These are phyloP conservation scores for Lasiodiplodia theobromae DNA, from an alignment of 2,329 filamentous ascomycete species.

Conservation along the genomic window DNA sequence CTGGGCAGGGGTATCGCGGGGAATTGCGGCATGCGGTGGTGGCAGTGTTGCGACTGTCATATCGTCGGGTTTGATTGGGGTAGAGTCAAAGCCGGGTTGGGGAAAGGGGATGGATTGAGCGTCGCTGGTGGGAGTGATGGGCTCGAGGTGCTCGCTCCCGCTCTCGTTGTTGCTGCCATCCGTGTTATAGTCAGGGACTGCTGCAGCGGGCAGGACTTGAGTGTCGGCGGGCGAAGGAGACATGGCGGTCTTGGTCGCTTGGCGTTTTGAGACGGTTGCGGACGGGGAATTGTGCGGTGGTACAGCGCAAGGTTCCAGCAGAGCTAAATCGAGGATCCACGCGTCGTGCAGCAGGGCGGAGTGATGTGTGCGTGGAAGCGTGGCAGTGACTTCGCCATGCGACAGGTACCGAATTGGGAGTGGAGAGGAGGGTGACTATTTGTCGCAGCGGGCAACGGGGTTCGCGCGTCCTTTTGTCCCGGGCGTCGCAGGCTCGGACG, in stretches of 20 bases:
- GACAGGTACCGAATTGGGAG: background rate
- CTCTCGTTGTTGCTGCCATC: slow-evolving; percentile 47
- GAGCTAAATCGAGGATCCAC: background rate
- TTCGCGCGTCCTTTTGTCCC: background rate
- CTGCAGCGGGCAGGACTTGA: background rate
- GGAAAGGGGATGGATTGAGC: slow-evolving; percentile 23
- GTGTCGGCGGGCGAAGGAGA: background rate
- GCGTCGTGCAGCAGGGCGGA: slow-evolving; percentile 3
- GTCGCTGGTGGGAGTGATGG: slow-evolving; percentile 48
- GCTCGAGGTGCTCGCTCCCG: slow-evolving; percentile 48
- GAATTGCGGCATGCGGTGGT: background rate
- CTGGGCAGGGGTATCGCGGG: slow-evolving; percentile 4
- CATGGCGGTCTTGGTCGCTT: slow-evolving; percentile 14
- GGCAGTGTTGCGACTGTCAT: slow-evolving; percentile 34
- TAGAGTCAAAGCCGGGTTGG: background rate
- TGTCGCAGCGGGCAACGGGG: background rate
- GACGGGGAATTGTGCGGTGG: background rate
- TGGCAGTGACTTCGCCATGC: slow-evolving; percentile 9
- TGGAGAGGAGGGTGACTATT: background rate
- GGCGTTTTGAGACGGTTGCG: slow-evolving; percentile 10
- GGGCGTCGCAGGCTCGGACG: background rate
- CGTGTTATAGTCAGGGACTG: slow-evolving; percentile 19
- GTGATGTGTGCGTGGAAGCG: background rate
- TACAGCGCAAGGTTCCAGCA: slow-evolving; percentile 2
- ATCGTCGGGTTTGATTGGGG: slow-evolving; percentile 33